Evolutionary conservation across 2,329 filamentous ascomycete genomes (phyloP), one percentile per base, ranked within the genome.

Genomic region (Talaromyces sp.): DNA sequence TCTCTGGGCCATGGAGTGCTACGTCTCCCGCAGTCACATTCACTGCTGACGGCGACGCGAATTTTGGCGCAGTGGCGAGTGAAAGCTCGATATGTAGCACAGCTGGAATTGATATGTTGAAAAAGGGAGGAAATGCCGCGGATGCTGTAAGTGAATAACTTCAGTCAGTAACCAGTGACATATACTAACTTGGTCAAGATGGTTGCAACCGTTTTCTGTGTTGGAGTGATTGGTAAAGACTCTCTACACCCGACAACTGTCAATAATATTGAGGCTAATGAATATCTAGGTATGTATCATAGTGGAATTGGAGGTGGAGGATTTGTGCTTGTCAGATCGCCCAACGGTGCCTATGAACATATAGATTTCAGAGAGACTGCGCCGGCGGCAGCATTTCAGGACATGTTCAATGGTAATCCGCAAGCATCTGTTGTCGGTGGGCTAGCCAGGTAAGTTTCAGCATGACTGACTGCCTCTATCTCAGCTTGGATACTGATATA

Each of bases 311-410:
- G 91, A 22, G 94, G 94, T 7, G 94, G 94, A 47, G 94, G 94
- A 2, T 98, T 98, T 78, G 90, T 93, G 84, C 83, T 97, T 5
- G 86, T 97, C 5, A 88, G 91, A 57, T 84, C 87, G 39, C 80
- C 86, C 17, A 82, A 91, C 66, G 92, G 92, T n/a, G 82, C 82
- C 19, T 96, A 93, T 73, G 92, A 96, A 73, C 89, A 89, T 66
- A 88, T 98, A 70, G 94, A 98, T 78, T 98, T 96, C 73, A 85
- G 94, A 56, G 94, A 98, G 76, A 87, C 90, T 0, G 94, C 94
- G 0, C 94, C 94, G 0, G 90, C 89, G 0, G 90, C 91, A 0
- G 91, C 93, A 0, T 88, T 84, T 69, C 83, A 93, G 76, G 87
- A 96, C 72, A 98, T 98, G 94, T 98, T 90, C 76, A 83, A 86